Conservation (phyloP, 1,284 basidiomycete genomes). For the Kalmanozyma brasiliensis region DNA sequence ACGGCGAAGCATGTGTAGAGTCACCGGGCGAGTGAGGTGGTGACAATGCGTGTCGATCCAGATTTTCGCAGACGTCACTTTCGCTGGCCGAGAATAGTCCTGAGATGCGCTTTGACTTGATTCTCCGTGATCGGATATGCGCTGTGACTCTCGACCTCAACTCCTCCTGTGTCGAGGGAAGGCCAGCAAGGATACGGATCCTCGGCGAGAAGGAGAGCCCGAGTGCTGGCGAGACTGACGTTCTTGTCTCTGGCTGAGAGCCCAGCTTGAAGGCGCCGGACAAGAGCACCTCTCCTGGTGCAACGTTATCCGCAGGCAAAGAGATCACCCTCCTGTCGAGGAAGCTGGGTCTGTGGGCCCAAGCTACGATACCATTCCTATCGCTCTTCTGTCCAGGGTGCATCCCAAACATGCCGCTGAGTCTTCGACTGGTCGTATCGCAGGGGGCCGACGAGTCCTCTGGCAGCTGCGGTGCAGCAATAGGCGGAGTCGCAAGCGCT, state of each 20-base stretch:
- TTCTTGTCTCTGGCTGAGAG: background rate
- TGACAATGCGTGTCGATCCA: constrained; percentile 1
- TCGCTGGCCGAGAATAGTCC: constrained; percentile 22
- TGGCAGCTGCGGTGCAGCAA: constrained; percentile 13
- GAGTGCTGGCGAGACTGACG: background rate
- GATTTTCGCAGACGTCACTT: constrained; percentile 20
- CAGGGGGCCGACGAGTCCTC: background rate
- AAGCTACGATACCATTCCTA: constrained; percentile 40
- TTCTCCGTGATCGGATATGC: constrained; percentile 24
- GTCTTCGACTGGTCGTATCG: background rate
- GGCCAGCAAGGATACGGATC: constrained; percentile 37
- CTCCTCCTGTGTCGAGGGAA: constrained; percentile 40
- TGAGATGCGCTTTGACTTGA: constrained; percentile 19
- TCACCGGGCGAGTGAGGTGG: background rate
- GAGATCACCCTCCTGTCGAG: constrained; percentile 14
- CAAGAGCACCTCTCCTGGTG: constrained; percentile 34
- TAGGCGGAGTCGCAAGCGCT: constrained; percentile 52
- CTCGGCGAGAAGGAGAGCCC: constrained; percentile 34
- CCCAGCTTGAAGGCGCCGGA: constrained; percentile 6
- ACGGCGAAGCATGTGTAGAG: constrained; percentile 20
- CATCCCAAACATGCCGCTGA: constrained; percentile 9
- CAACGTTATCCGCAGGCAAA: constrained; percentile 23
- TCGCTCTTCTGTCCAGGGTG: constrained; percentile 14
- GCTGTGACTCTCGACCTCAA: constrained; percentile 11
- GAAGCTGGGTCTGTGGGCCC: constrained; percentile 34